Conservation (phyloP, 257 asterid genomes). For the Rhazya stricta region DNA sequence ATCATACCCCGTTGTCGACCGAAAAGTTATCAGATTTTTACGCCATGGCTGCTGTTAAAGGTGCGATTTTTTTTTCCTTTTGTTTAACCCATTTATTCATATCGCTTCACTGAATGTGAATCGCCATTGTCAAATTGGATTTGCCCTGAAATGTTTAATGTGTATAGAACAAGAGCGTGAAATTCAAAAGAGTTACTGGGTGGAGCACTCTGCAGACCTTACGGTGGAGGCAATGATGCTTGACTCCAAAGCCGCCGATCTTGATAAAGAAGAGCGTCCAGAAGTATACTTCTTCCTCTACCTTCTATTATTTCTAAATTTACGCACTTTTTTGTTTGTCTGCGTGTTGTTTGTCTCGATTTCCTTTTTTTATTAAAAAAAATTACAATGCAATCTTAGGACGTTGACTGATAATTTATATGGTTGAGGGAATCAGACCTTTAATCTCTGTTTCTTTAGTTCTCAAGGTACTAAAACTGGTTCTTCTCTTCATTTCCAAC, state of each 20-base stretch:
- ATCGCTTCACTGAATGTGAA: not conserved
- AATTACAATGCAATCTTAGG: not conserved
- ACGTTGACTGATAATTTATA: not conserved
- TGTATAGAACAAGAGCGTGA: slow-evolving; percentile 70
- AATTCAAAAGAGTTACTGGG: slow-evolving; percentile 86
- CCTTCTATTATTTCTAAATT: not conserved
- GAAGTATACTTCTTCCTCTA: slow-evolving; percentile 46
- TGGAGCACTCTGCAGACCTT: slow-evolving; percentile 71
- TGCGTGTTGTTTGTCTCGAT: not conserved
- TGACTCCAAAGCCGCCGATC: slow-evolving; percentile 90
- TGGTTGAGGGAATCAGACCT: not conserved
- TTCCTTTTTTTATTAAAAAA: not conserved
- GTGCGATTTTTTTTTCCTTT: slow-evolving; percentile 21
- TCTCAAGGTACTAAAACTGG: too few species aligned
- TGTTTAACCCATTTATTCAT: not conserved
- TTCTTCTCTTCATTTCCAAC: not conserved
- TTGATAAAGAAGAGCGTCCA: slow-evolving; percentile 95
- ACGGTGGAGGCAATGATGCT: slow-evolving; percentile 96
- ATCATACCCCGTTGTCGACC: not conserved
- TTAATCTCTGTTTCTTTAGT: not conserved
- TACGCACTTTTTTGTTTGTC: not conserved
- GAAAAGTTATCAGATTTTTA: not conserved
- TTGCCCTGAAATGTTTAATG: slow-evolving; percentile 5
- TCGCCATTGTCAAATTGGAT: slow-evolving; percentile 2
- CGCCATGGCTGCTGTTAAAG: slow-evolving; percentile 56